Conservation (phyloP, 768 basidiomycete species). For the Amanita molliuscula region DNA sequence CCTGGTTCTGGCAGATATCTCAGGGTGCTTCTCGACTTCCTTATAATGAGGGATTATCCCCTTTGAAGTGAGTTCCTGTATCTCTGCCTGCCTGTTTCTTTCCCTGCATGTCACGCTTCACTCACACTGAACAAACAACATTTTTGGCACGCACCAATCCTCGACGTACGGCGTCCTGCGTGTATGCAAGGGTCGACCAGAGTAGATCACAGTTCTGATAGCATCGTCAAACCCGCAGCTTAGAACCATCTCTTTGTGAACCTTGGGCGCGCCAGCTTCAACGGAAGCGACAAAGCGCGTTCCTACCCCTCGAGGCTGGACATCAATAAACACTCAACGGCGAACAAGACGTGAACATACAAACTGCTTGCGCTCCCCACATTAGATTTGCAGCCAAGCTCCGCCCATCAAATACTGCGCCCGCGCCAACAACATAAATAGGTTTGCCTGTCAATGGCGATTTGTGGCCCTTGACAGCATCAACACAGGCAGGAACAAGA, state of each 20-base stretch:
- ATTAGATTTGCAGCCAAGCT: slow-evolving; percentile 79
- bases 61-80: slow-evolving; percentile 69
- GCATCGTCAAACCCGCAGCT: slow-evolving; percentile 71
- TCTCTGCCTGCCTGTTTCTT: slow-evolving; percentile 68
- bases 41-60: slow-evolving; percentile 71
- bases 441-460: slow-evolving; percentile 78
- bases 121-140: not conserved
- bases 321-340: not conserved
- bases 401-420: slow-evolving; percentile 85
- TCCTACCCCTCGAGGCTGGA: slow-evolving; percentile 48
- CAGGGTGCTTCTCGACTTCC: slow-evolving; percentile 73
- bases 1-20: slow-evolving; percentile 56
- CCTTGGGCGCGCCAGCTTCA: slow-evolving; percentile 75
- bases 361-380: slow-evolving; percentile 86
- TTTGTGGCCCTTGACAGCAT: slow-evolving; percentile 64
- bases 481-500: slow-evolving; percentile 87
- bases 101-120: slow-evolving; percentile 36
- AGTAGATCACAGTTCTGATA: slow-evolving; percentile 79
- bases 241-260: slow-evolving; percentile 73
- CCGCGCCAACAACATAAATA: slow-evolving; percentile 84
- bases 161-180: slow-evolving; percentile 76
- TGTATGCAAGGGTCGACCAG: slow-evolving; percentile 83
- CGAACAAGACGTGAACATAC: slow-evolving; percentile 30
- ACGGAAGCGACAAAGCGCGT: slow-evolving; percentile 78
- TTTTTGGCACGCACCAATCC: slow-evolving; percentile 51